Evolutionary conservation across 495 filamentous ascomycete genomes (phyloP), one percentile per base, ranked within the genome.

Genomic region (Sporormia fimetaria): DNA sequence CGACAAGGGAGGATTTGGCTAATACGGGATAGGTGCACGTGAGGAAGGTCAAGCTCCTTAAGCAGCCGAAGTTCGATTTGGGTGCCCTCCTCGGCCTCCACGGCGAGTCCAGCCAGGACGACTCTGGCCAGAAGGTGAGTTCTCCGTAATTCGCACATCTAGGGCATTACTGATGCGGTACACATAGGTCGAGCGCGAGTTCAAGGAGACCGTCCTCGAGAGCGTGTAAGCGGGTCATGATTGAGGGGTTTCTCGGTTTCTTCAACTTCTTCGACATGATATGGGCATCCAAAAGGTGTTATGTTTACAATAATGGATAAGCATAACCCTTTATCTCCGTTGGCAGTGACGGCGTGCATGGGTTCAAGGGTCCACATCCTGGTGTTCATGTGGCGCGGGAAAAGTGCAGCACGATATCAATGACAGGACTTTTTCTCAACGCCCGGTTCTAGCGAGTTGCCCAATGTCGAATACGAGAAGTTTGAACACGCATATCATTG

Each of bases 31-130:
- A 98, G 90, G 88, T 98, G 54, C 90, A 98, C 74, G 93, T 98
- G 65, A 88, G 90, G 65, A 98, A 98, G 76, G 87, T 98, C 60
- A 98, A 98, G 77, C 83, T 98, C 33, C 76, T 98, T 39, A 98
- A 98, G 78, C 62, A 75, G 39, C 90, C 90, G 57, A 96, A 96
- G 75, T 98, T 98, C 71, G 90, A 98, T 63, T 84, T 98, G 44
- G 90, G 90, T 67, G 80, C 85, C 52, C 75, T 98, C 44, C 80
- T 98, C 60, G 76, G 77, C 65, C 75, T 96, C 46, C 90, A 98
- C 74, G 92, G 92, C 61, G 92, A 98, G 75, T 87, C 88, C 30
- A 80, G 78, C 55, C 86, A 84, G 54, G 92, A 98, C 64, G 90
- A 98, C 67, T 74, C 82, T 63, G 90, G 90, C 54, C 86, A 95